Evolutionary conservation across 768 basidiomycete genomes (phyloP).

Genomic region (Termitomyces sp.): DNA sequence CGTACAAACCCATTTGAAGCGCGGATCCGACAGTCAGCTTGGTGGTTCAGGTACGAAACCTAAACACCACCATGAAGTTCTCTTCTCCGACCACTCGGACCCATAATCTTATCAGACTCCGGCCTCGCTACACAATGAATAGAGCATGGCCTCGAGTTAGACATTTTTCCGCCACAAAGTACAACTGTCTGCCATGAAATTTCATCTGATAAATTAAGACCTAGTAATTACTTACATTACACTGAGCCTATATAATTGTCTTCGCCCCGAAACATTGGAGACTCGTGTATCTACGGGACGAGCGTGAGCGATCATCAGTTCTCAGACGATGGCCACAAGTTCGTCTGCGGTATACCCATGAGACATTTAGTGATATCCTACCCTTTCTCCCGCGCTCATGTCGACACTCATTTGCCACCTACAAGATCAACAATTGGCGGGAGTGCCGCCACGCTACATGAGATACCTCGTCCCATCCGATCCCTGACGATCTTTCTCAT

Average conservation of each 20-base stretch:
- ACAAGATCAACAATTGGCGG: not conserved
- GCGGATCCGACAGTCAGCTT: not conserved
- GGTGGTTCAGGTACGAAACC: not conserved
- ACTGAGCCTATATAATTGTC: conserved; percentile 6
- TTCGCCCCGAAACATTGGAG: conserved; percentile 25
- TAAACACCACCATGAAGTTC: conserved; percentile 5
- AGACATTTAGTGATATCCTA: not conserved
- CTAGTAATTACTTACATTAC: not conserved
- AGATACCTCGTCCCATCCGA: not conserved
- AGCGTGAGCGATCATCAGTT: not conserved
- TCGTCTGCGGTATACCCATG: not conserved
- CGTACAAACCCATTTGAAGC: conserved; percentile 43
- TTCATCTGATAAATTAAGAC: not conserved
- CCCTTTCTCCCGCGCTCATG: not conserved
- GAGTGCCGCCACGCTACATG: conserved; percentile 1
- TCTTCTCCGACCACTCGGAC: not conserved
- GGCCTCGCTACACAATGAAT: not conserved
- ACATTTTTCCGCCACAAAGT: not conserved
- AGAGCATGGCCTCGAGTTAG: conserved; percentile 1
- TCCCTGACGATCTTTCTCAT: conserved; percentile 7
- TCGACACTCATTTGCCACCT: not conserved
- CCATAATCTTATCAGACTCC: conserved; percentile 20
- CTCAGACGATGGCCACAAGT: not conserved
- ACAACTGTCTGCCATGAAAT: not conserved
- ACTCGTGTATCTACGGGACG: conserved; percentile 23